Evolutionary conservation across 2,329 filamentous ascomycete species (phyloP).

Genomic region (Aspergillus intermedius): DNA sequence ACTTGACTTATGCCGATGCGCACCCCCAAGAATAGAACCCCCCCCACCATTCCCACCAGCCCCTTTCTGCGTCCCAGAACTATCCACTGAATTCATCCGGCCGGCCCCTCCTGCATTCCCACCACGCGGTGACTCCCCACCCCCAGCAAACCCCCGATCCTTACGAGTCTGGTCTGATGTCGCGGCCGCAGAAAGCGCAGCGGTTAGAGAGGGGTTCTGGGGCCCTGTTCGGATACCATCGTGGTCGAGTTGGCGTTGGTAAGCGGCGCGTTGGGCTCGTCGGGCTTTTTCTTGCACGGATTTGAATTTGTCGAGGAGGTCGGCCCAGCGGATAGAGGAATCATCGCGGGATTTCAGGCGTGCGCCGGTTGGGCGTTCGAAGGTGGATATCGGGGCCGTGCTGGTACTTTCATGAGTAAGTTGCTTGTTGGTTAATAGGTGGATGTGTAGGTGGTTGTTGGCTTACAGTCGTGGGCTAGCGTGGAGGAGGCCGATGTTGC

Average conservation of each 20-base stretch:
- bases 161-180: conserved; percentile 21
- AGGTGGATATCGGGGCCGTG: conserved; percentile 39
- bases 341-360: conserved; percentile 78
- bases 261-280: conserved; percentile 53
- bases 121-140: conserved; percentile 21
- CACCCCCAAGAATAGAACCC: conserved; percentile 28
- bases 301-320: conserved; percentile 91
- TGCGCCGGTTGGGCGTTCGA: conserved; percentile 61
- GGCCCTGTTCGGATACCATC: conserved; percentile 47
- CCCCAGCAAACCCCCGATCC: conserved; percentile 30
- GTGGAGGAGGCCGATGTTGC: conserved; percentile 91
- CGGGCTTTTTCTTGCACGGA: conserved; percentile 81
- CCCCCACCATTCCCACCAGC: conserved; percentile 28
- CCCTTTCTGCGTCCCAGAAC: conserved; percentile 9
- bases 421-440: neutral
- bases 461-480: conserved; percentile 67
- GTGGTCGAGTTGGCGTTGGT: conserved; percentile 40
- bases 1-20: conserved; percentile 55
- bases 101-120: conserved; percentile 2
- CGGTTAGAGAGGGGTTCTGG: conserved; percentile 25
- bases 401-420: conserved; percentile 18
- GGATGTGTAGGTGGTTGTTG: conserved; percentile 31
- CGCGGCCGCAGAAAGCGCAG: conserved; percentile 24
- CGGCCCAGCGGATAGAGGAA: conserved; percentile 78
- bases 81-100: neutral